Base-by-base conservation (phyloP, 768 basidiomycete genomes). In the Zangia roseola region DNA sequence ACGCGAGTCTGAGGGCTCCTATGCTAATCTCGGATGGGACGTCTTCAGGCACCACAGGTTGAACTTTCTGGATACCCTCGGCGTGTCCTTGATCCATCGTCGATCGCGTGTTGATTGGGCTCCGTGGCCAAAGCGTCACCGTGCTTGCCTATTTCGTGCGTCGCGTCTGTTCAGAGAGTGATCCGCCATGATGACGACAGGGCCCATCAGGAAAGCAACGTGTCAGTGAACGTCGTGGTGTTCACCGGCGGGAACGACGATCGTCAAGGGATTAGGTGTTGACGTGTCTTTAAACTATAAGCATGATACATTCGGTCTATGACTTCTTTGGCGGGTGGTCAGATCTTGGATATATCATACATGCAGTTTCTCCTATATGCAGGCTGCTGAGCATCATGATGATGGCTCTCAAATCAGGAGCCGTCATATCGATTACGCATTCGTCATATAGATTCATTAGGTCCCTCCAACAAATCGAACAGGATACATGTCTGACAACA, bases 261-360 rank as follows among this genome's bases (percentile, higher is more conserved):
- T n/a, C 97, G 97, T 90, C 88, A 76, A 83, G 34, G 90, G 94
- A 40, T 65, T 95, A 10, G 91, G 91, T n/a, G 84, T 91, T 37
- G 86, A 92, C 53, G 80, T 78, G 45, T 89, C 86, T 3, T 70
- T 97, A 61, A 89, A 97, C 65, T 97, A 97, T 73, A 98, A 94
- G 71, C 81, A 80, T 60, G 66, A 75, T 21, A 80, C 75, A 14
- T 95, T 93, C 72, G 69, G 67, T 92, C 19, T 88, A 94, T 55
- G 86, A 86, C 1, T 91, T 74, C 65, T 93, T 93, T 57, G 90
- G 92, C 64, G 89, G 84, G 82, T 24, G 83, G 82, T 65, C 86
- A 91, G 25, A 88, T 92, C 33, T 73, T 97, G 47, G 86, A 95
- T 64, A 74, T 92, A 56, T 78, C 81, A 38, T 69, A n/a, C 40